phyloP scores from a whole-genome alignment of 768 basidiomycete species.

The Boletus huronensis region DNA sequence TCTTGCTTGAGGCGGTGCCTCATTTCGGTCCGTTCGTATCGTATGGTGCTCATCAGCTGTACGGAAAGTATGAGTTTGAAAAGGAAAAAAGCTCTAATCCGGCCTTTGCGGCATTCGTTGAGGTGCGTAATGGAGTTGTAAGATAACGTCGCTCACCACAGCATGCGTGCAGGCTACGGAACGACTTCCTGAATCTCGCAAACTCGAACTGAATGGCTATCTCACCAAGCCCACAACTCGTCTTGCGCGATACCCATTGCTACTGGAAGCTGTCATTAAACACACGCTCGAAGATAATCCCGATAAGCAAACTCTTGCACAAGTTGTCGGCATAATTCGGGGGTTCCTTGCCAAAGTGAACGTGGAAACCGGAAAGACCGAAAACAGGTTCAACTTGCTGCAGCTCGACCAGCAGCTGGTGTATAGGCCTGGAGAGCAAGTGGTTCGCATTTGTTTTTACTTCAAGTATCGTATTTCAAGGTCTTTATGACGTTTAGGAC shows the following conservation, averaged over 20 bases:
- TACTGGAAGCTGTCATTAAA: constrained; percentile 89
- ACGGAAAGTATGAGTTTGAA: constrained; percentile 99
- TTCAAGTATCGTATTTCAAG: background rate
- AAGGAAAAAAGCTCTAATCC: constrained; percentile 94
- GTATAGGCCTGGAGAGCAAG: constrained; percentile 86
- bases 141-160: background rate
- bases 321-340: constrained; percentile 72
- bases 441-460: constrained; percentile 50
- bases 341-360: constrained; percentile 89
- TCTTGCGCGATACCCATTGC: constrained; percentile 91
- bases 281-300: constrained; percentile 87
- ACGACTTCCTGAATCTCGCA: constrained; percentile 89
- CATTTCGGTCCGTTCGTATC: constrained; percentile 90
- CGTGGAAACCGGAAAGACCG: constrained; percentile 88
- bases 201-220: constrained; percentile 96
- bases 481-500: constrained; percentile 48
- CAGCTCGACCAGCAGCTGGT: constrained; percentile 91
- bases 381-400: constrained; percentile 92
- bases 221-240: constrained; percentile 97
- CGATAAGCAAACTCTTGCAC: constrained; percentile 74
- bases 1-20: constrained; percentile 82
- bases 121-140: constrained; percentile 45
- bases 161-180: constrained; percentile 66
- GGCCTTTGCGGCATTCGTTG: constrained; percentile 92
- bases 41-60: constrained; percentile 95